Percentiles rank a stretch among this genome's conserved stretches.
phyloP scores from a whole-genome alignment of 2,329 filamentous ascomycete species.

The Neocatenulostroma microsporum region DNA sequence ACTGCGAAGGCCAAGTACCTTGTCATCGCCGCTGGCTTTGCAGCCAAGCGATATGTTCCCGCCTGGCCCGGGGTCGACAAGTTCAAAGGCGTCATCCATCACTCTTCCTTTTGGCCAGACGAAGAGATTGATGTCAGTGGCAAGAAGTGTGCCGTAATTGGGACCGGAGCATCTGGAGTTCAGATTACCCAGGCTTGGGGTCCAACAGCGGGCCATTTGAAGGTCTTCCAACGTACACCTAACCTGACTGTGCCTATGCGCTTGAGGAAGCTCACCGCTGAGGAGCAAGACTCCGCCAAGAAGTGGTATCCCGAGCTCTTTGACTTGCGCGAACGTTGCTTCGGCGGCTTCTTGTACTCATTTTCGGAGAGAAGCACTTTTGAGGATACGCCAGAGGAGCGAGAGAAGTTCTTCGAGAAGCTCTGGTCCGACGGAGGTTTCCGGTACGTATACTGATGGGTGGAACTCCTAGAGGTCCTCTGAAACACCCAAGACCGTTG shows the following conservation, averaged over 20 bases:
- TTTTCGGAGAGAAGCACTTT: slow-evolving; percentile 47
- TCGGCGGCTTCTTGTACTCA: slow-evolving; percentile 53
- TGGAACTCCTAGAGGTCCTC: too few species aligned
- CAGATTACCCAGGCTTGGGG: slow-evolving; percentile 26
- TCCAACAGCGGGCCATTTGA: slow-evolving; percentile 33
- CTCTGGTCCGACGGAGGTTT: slow-evolving; percentile 33
- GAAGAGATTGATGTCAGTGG: slow-evolving; percentile 25
- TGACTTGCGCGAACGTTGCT: slow-evolving; percentile 44
- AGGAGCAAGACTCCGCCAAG: slow-evolving; percentile 45
- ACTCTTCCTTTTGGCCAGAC: slow-evolving; percentile 35
- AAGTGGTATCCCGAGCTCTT: slow-evolving; percentile 43
- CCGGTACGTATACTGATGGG: too few species aligned
- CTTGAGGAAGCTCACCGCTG: slow-evolving; percentile 40
- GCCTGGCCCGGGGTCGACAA: slow-evolving; percentile 26
- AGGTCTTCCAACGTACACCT: slow-evolving; percentile 59
- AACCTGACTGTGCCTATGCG: slow-evolving; percentile 59
- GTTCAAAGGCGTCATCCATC: slow-evolving; percentile 33
- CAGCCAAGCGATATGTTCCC: slow-evolving; percentile 47
- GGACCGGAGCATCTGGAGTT: slow-evolving; percentile 35
- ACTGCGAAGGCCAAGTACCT: slow-evolving; percentile 46
- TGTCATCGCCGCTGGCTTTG: slow-evolving; percentile 49
- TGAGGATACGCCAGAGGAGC: slow-evolving; percentile 35
- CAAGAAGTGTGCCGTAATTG: slow-evolving; percentile 35
- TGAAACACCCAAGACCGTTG: too few species aligned
- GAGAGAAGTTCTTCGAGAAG: slow-evolving; percentile 37